phyloP scores from a whole-genome alignment of 2,329 filamentous ascomycete genomes.

The Botryotinia convoluta region DNA sequence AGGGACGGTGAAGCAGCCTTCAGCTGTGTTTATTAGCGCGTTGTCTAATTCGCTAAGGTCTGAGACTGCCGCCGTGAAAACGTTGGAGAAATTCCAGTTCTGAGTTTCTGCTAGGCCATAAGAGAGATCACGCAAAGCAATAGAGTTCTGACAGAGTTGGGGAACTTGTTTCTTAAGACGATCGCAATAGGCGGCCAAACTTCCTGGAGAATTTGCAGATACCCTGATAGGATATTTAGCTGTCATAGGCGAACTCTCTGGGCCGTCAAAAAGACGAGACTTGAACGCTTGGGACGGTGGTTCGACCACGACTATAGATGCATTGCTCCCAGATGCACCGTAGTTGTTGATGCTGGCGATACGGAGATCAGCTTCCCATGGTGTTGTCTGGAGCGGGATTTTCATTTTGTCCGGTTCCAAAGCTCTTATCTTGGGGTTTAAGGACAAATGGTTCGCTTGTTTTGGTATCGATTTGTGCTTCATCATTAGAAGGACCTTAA shows the following conservation, averaged over 20 bases:
- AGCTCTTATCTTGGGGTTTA: background rate
- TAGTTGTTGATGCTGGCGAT: slow-evolving; percentile 1
- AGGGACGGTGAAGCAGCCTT: background rate
- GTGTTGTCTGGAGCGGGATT: background rate
- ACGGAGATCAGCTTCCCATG: background rate
- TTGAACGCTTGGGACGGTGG: background rate
- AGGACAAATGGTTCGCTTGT: background rate
- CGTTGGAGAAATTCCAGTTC: background rate
- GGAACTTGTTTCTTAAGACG: background rate
- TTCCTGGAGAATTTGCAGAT: background rate
- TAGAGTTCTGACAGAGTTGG: background rate
- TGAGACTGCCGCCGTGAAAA: background rate
- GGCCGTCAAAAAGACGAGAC: background rate
- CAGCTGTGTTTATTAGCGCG: background rate
- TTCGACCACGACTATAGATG: background rate
- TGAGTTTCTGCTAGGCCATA: background rate
- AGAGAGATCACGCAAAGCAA: background rate
- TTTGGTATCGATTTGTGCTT: slow-evolving; percentile 39
- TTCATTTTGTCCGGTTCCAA: background rate
- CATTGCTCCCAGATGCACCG: slow-evolving; percentile 1
- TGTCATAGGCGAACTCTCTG: background rate
- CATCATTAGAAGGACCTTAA: slow-evolving; percentile 22
- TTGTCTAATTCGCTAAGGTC: background rate
- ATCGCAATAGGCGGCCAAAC: background rate
- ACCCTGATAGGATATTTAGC: background rate